Base-by-base conservation (phyloP, 192 early-diverging fungal species). In the Entophlyctis helioformis region DNA sequence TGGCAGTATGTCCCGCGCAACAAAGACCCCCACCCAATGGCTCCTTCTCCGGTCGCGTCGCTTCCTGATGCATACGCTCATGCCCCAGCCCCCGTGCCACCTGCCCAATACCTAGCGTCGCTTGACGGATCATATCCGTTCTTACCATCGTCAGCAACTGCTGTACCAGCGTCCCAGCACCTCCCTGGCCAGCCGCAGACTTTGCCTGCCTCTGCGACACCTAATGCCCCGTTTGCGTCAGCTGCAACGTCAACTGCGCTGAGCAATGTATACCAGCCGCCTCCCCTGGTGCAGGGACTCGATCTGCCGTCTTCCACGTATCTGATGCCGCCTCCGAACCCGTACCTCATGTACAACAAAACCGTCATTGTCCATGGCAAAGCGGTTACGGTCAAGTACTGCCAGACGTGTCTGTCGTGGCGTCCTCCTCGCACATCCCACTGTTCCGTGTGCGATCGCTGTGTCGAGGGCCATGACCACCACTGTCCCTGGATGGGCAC, bases 401-500 rank as follows among this genome's bases (percentile, higher is more conserved):
- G 92, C 67, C 74, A 81, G 25, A 88, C 89, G 1, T 96, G 89
- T 55, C 67, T 70, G 12, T 86, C 89, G 22, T 96, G 89, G 65
- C 71, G 89, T 6, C 86, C 89, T 10, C 88, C 88, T 22, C 69
- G 92, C 22, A 70, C 86, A 26, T 85, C 81, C 29, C 92, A 96
- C 60, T 96, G 92, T 56, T 60, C 71, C 31, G 66, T 72, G 51
- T 96, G 92, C 67, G 80, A 93, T 59, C 86, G 87, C 50, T 96
- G 92, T 61, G 87, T 96, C 39, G 76, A 80, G 63, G 62, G 43
- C 57, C 62, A 59, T 26, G 63, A 57, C 33, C 49, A 53, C 23
- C 48, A 96, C 58, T 96, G 93, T 56, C 83, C 88, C 21, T 96
- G 91, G 91, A 81, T 87, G 7, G 87, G 83, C 53, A 92, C 87